Base-by-base conservation (phyloP, 306 rosid genomes). In the Geum urbanum region DNA sequence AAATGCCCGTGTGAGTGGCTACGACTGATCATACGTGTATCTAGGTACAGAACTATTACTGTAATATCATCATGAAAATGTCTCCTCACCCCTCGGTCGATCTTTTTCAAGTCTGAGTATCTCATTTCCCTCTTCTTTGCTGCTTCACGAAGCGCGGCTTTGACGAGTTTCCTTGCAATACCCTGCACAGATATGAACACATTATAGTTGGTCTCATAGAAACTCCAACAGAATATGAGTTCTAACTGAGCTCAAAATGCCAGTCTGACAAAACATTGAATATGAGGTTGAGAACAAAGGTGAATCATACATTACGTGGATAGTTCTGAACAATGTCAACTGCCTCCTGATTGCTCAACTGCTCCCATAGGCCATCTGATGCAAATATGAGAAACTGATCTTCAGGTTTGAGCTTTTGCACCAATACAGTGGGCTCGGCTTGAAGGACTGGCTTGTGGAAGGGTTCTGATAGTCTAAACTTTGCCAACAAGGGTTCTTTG, bases 281-380 rank as follows among this genome's bases (percentile, higher is more conserved):
- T n/a, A n/a, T n/a, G n/a, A n/a, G n/a, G n/a, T n/a, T n/a, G n/a
- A 18, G 56, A 52, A 66, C 66, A 35, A 62, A 46, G 48, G 71
- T 73, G 78, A 70, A 76, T 49, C 96, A 4, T 88, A 95, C 97
- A 82, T 82, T 87, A 45, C 87, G 96, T 6, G 97, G 89, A 82
- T 67, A 70, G 71, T 51, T 89, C 15, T 87, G 88, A 51, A 91
- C 99, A 71, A 95, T 83, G 78, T 87, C 88, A 59, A 86, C 97
- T 27, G 96, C 99, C 85, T 86, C 90, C 77, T 95, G 90, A 81
- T 84, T 95, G 90, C 81, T 89, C 70, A 95, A 5, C 55, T 91
- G 96, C 79, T 95, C 99, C 97, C 99, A 95, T 55, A 95, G 81
- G 64, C 99, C 99, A 69, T 95, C 99, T 2, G 99, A 95, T 72